Base-by-base conservation (phyloP, 208 protist genomes). In the Ichthyophonus hoferi region DNA sequence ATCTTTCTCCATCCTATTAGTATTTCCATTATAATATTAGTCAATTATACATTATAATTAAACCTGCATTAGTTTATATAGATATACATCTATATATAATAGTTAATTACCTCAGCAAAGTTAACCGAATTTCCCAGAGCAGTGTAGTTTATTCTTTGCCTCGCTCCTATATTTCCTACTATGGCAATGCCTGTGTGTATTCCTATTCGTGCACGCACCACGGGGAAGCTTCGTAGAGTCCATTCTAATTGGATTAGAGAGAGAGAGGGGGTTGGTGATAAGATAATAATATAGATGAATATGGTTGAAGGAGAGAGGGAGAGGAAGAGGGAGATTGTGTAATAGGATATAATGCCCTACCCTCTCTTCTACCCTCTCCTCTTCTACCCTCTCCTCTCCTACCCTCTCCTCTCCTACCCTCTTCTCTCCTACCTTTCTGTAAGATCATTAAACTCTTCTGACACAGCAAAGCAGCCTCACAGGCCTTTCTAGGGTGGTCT, bases 161-260 rank as follows among this genome's bases (percentile, higher is more conserved):
- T 35, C 2, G 42, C 39, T 2, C 83, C 83, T 17, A 87, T 33
- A 34, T 87, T 87, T 1, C 83, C 83, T 2, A 86, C 85, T 24
- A 90, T 84, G 77, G 79, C 77, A 3, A 42, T 37, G 33, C 90
- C 90, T 12, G 89, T 89, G 77, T 91, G 83, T 31, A 91, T 12
- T n/a, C 89, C 89, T 40, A 91, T 86, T 1, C 89, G 85, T 14
- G 67, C 84, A 7, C 34, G 77, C 24, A 91, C 33, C n/a, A 78
- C 37, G 14, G 83, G 88, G 3, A 88, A 79, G 1, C 83, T 58
- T 39, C 39, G 79, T 50, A 2, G 24, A 31, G 3, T 12, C 79
- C 79, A 85, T 3, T 43, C 79, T 38, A n/a, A n/a, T n/a, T n/a
- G n/a, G n/a, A n/a, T n/a, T n/a, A n/a, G n/a, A n/a, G n/a, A n/a